A percentile compares a stretch with the other conserved stretches of the same genome.
Conservation (phyloP, 805 yeast genomes). For the Priceomyces fermenticarens region DNA sequence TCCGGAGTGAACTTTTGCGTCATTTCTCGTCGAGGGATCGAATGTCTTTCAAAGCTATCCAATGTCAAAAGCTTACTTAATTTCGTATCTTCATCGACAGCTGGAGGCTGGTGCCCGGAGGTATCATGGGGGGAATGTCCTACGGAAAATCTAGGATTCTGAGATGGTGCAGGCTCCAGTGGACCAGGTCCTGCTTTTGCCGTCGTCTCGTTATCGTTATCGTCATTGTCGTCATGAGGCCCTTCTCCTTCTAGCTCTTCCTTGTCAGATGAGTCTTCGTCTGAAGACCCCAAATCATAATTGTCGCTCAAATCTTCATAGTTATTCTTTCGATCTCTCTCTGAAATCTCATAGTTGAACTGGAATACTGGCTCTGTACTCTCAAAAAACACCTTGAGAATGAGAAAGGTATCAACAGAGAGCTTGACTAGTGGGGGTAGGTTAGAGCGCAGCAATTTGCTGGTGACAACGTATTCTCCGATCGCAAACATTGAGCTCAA, state of each 20-base stretch:
- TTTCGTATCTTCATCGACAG: too few relatives aligned
- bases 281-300: slow-evolving; percentile 26
- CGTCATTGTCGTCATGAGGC: slow-evolving; percentile 3
- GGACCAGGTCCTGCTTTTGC: too few relatives aligned
- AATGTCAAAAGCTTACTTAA: neutral
- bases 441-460: slow-evolving; percentile 15
- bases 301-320: slow-evolving; percentile 43
- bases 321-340: slow-evolving; percentile 30
- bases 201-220: slow-evolving; percentile 1
- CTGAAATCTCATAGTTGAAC: slow-evolving; percentile 41
- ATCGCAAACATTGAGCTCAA: slow-evolving; percentile 39
- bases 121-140: too few relatives aligned
- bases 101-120: too few relatives aligned
- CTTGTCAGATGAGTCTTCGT: slow-evolving; percentile 7
- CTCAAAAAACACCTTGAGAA: slow-evolving; percentile 36
- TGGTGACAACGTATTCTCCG: slow-evolving; percentile 31
- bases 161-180: too few relatives aligned
- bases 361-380: slow-evolving; percentile 50
- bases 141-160: too few relatives aligned
- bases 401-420: slow-evolving; percentile 27
- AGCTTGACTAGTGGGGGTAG: slow-evolving; percentile 20
- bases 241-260: slow-evolving; percentile 10
- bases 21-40: too few relatives aligned
- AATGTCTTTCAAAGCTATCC: too few relatives aligned
- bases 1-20: neutral